Evolutionary conservation across 164 flowering plant species (phyloP), one percentile per base, ranked within the genome.

Genomic region (Berberis thunbergii): DNA sequence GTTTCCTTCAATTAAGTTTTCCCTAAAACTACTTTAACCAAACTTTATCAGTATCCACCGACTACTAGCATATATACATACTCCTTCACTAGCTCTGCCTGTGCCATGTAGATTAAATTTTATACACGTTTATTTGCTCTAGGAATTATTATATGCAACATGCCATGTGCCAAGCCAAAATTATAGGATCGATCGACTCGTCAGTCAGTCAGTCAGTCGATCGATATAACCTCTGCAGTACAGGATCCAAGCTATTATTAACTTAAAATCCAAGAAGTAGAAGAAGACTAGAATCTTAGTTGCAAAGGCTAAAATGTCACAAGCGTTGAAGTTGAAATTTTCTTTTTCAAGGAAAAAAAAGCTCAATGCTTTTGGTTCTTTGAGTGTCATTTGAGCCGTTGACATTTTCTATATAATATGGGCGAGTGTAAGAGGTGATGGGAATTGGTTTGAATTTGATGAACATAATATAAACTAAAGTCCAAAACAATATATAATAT

Each of bases 261-360:
- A 11, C 13, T 49, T 13, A 9, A 42, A 42, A 26, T 26, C 45
- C 7, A 49, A 39, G 54, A 26, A 58, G 58, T 49, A 46, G 7
- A 40, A 53, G 5, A 8, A 6, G 43, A 41, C 26, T 43, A 39
- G 43, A 38, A 52, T 45, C 63, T 60, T 41, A 49, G 49, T 63
- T 54, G 44, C 10, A 44, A 57, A 38, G 61, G 38, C 42, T 44
- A 3, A 44, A 54, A 44, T 49, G 46, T 69, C 65, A 45, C 41
- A 63, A 59, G 5, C 66, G 66, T 71, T 66, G 69, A 66, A 66
- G 68, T 70, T 71, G 74, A 66, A 71, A 50, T 12, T 48, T 71
- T 66, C 66, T 54, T 50, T 45, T 43, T 50, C 38, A 59, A 44
- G 9, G 26, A 13, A 43, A 59, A 44, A 13, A 41, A 46, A 41